These are phyloP conservation scores for Trichoderma aggressivum DNA, from an alignment of 2,329 filamentous ascomycete species.

Conservation along the genomic window DNA sequence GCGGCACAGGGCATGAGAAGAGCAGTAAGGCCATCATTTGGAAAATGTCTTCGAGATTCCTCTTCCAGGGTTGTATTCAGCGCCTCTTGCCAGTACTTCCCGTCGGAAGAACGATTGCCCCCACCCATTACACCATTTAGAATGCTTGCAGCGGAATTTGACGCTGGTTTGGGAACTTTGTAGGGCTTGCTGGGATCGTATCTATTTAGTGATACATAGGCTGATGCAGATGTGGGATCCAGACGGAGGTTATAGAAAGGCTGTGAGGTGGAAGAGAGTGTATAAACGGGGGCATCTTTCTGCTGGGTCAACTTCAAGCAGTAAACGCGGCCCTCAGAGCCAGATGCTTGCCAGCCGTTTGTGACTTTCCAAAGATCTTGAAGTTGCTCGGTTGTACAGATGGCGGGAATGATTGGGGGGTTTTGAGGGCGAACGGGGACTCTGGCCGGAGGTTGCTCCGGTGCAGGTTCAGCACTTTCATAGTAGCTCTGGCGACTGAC, in stretches of 20 bases:
- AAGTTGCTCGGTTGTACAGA: constrained; percentile 59
- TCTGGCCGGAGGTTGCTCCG: constrained; percentile 20
- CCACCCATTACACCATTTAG: constrained; percentile 33
- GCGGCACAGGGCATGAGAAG: constrained; percentile 65
- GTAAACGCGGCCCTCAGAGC: constrained; percentile 56
- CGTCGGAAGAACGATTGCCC: constrained; percentile 32
- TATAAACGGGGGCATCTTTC: constrained; percentile 62
- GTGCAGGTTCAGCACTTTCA: constrained; percentile 23
- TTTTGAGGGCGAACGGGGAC: constrained; percentile 35
- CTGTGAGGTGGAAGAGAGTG: constrained; percentile 56
- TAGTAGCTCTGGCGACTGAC: constrained; percentile 64
- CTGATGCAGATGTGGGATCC: constrained; percentile 61
- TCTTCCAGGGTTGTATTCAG: constrained; percentile 58
- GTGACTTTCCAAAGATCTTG: constrained; percentile 65
- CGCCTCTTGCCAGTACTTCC: constrained; percentile 56
- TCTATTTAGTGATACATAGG: constrained; percentile 56
- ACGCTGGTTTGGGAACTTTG: constrained; percentile 40
- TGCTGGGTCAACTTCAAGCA: constrained; percentile 56
- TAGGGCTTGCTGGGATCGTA: constrained; percentile 59
- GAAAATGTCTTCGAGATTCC: constrained; percentile 48
- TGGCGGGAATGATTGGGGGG: constrained; percentile 45
- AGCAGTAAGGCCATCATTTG: constrained; percentile 63
- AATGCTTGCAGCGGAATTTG: constrained; percentile 28
- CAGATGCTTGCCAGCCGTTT: constrained; percentile 65
- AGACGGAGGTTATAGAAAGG: constrained; percentile 66